Evolutionary conservation across 169 alveolate genomes (phyloP), one percentile per base, ranked within the genome.

Genomic region (Sarcocystis neurona): DNA sequence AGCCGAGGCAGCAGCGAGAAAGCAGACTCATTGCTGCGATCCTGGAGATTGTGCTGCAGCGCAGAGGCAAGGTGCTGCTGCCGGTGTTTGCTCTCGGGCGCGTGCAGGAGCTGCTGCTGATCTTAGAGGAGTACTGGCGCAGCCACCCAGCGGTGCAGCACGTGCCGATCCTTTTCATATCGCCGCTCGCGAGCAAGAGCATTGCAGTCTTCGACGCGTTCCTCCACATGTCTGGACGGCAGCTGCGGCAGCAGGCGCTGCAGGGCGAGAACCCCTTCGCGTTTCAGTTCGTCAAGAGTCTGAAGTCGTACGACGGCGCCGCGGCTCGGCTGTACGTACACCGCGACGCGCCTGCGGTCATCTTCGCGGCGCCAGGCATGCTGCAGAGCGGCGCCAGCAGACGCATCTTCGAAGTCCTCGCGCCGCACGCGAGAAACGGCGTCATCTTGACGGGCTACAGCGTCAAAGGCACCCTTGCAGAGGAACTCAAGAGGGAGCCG

Each of bases 1-100:
- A 98, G 90, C 96, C 97, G 70, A 95, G 99, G 87, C 93, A 88
- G 74, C 97, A 95, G 80, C 93, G 99, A 79, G 99, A 99, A 93
- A 93, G 95, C 72, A 95, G 98, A 53, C 97, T 98, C 92, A 85
- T 97, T 47, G 95, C 96, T 2, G 87, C 99, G 91, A 99, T 99
- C 18, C 98, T 98, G 93, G 99, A 99, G 94, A 90, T 98, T 41
- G 92, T 99, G 20, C 94, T 98, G 44, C 97, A 97, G 30, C 92
- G 94, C 97, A 97, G 92, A 97, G 99, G 99, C 93, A 95, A 99
- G 94, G 99, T 97, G 37, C 95, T 99, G 48, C 97, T 98, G 39
- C 99, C 99, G 2, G 99, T 99, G 20, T 99, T 99, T 94, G 99
- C 99, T 20, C 94, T 99, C 18, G 99, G 99, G 48, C 95, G 99